Conservation (phyloP, 2,329 filamentous ascomycete species). For the Aspergillus pseudoviridinutans region DNA sequence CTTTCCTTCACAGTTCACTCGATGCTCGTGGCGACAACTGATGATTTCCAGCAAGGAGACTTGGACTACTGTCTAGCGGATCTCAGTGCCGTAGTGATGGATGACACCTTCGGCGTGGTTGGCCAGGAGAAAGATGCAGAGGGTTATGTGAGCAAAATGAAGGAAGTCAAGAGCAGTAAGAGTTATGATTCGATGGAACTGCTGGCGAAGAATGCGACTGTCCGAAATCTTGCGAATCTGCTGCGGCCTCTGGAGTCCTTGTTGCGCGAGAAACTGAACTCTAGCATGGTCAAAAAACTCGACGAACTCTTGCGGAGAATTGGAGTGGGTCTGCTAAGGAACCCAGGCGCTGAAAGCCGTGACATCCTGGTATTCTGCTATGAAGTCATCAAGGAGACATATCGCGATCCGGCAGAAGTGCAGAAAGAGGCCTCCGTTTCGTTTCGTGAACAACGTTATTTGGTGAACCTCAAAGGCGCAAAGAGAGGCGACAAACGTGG, state of each 20-base stretch:
- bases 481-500: slow-evolving; percentile 70
- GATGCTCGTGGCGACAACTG: slow-evolving; percentile 71
- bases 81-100: slow-evolving; percentile 84
- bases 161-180: slow-evolving; percentile 96
- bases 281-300: slow-evolving; percentile 81
- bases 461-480: slow-evolving; percentile 71
- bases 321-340: slow-evolving; percentile 75
- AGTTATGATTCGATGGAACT: slow-evolving; percentile 97
- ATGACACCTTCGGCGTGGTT: slow-evolving; percentile 89
- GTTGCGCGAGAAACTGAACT: slow-evolving; percentile 76
- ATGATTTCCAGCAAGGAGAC: slow-evolving; percentile 72
- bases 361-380: slow-evolving; percentile 94
- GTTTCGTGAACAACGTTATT: slow-evolving; percentile 53
- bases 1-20: slow-evolving; percentile 93
- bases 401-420: slow-evolving; percentile 57
- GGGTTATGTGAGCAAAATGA: slow-evolving; percentile 91
- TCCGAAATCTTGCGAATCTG: slow-evolving; percentile 69
- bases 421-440: slow-evolving; percentile 23
- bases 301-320: slow-evolving; percentile 84
- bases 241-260: slow-evolving; percentile 74
- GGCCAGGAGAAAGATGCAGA: slow-evolving; percentile 97
- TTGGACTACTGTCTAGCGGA: slow-evolving; percentile 80
- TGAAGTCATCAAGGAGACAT: slow-evolving; percentile 84
- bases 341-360: slow-evolving; percentile 70
- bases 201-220: slow-evolving; percentile 75